phyloP scores from a whole-genome alignment of 768 basidiomycete genomes.

The Boletus rubescentipes region DNA sequence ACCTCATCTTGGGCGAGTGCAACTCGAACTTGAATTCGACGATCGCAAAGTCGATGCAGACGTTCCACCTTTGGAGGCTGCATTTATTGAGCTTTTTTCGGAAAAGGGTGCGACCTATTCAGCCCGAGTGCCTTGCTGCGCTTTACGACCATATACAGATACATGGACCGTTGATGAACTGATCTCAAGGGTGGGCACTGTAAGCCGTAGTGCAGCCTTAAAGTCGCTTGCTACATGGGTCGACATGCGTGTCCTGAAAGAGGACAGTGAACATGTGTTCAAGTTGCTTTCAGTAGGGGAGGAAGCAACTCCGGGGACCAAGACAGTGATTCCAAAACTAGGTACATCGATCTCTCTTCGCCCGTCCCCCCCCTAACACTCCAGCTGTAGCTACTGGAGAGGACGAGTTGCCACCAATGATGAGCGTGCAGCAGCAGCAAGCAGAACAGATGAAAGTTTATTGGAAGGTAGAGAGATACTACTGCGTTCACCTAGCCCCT shows the following conservation, averaged over 20 bases:
- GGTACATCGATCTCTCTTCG: slow-evolving; percentile 17
- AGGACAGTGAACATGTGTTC: slow-evolving; percentile 59
- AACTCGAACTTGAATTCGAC: slow-evolving; percentile 75
- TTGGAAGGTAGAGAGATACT: slow-evolving; percentile 64
- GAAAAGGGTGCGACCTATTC: slow-evolving; percentile 49
- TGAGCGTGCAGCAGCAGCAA: slow-evolving; percentile 69
- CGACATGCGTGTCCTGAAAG: slow-evolving; percentile 77
- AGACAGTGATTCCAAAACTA: slow-evolving; percentile 20
- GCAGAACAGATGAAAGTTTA: slow-evolving; percentile 84
- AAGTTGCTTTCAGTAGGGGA: slow-evolving; percentile 63
- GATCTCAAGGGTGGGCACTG: slow-evolving; percentile 56
- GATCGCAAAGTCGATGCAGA: slow-evolving; percentile 76
- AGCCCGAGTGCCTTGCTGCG: neutral
- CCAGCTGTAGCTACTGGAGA: slow-evolving; percentile 34
- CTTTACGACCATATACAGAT: slow-evolving; percentile 37
- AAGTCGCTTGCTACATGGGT: slow-evolving; percentile 85
- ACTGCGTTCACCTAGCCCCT: neutral
- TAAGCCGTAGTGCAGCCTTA: slow-evolving; percentile 62
- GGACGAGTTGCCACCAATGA: slow-evolving; percentile 47
- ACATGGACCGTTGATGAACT: slow-evolving; percentile 74
- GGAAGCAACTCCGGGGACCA: slow-evolving; percentile 35
- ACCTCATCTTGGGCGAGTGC: slow-evolving; percentile 83
- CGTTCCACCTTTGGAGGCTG: slow-evolving; percentile 87
- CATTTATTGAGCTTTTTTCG: slow-evolving; percentile 84
- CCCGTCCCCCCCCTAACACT: neutral